A percentile compares a stretch with the other conserved stretches of the same genome.
Evolutionary conservation across 2,329 filamentous ascomycete genomes (phyloP).

Genomic region (Penicillium frequentans): DNA sequence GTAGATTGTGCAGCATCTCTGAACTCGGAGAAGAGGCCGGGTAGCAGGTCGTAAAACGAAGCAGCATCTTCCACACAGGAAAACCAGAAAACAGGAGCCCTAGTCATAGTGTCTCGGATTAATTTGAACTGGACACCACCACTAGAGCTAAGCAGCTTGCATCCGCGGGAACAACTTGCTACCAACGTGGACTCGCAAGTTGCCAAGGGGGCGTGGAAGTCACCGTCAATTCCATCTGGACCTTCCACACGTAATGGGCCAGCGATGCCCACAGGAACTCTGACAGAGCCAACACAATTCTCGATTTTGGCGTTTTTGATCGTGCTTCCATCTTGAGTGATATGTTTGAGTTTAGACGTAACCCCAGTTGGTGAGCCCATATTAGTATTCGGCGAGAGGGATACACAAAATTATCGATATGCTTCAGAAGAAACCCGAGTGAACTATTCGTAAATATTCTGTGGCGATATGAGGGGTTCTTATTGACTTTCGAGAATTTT

Average conservation of each 20-base stretch:
- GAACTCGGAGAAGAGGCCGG: slow-evolving; percentile 16
- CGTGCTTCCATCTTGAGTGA: neutral
- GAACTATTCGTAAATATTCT: neutral
- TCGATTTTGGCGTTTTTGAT: neutral
- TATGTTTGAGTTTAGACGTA: slow-evolving; percentile 1
- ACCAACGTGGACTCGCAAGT: slow-evolving; percentile 30
- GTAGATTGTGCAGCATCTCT: slow-evolving; percentile 6
- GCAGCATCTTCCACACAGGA: slow-evolving; percentile 18
- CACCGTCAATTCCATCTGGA: neutral
- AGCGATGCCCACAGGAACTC: neutral
- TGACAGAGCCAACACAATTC: slow-evolving; percentile 1
- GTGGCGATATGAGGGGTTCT: neutral
- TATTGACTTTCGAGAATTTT: neutral
- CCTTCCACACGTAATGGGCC: neutral
- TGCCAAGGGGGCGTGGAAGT: slow-evolving; percentile 28
- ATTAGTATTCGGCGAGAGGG: neutral
- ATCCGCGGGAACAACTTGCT: slow-evolving; percentile 31
- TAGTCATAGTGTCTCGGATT: slow-evolving; percentile 22
- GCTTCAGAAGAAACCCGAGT: neutral
- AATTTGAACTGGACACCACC: slow-evolving; percentile 15
- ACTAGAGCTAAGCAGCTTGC: slow-evolving; percentile 26
- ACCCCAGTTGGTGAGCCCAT: neutral
- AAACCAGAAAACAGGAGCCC: slow-evolving; percentile 27
- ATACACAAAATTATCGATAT: neutral
- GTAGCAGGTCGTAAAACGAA: slow-evolving; percentile 15